phyloP scores from a whole-genome alignment of 2,329 filamentous ascomycete species.

The Talaromyces sp. region DNA sequence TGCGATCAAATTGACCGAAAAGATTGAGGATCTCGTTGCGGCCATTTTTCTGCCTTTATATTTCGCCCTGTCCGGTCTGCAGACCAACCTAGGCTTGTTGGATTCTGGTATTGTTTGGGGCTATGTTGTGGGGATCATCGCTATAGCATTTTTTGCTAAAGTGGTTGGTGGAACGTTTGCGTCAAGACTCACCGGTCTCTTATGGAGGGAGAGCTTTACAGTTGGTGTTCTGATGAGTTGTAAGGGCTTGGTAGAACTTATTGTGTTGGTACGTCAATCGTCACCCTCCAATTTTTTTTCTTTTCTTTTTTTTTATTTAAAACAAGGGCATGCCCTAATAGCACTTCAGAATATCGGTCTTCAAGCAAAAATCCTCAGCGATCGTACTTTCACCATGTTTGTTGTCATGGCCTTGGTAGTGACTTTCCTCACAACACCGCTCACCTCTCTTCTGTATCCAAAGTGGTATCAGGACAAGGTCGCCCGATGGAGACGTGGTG shows the following conservation, averaged over 20 bases:
- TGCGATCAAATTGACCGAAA: constrained; percentile 84
- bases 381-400: constrained; percentile 83
- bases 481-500: constrained; percentile 69
- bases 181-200: constrained; percentile 66
- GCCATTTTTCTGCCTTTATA: constrained; percentile 84
- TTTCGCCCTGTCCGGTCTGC: constrained; percentile 86
- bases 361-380: constrained; percentile 74
- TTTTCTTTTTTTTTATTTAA: not conserved
- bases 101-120: constrained; percentile 79
- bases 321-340: constrained; percentile 1
- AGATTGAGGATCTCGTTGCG: constrained; percentile 85
- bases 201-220: constrained; percentile 85
- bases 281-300: not conserved
- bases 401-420: constrained; percentile 90
- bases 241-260: constrained; percentile 89
- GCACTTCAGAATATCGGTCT: constrained; percentile 64
- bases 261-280: constrained; percentile 68
- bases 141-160: constrained; percentile 78
- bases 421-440: constrained; percentile 75
- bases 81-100: constrained; percentile 79
- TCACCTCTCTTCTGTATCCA: constrained; percentile 70
- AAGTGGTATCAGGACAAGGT: constrained; percentile 70
- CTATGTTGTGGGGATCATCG: constrained; percentile 79
- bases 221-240: constrained; percentile 94
- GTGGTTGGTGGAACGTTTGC: constrained; percentile 76